These are phyloP conservation scores for Acer saccharum DNA, from an alignment of 345 rosid genomes.

Conservation along the genomic window DNA sequence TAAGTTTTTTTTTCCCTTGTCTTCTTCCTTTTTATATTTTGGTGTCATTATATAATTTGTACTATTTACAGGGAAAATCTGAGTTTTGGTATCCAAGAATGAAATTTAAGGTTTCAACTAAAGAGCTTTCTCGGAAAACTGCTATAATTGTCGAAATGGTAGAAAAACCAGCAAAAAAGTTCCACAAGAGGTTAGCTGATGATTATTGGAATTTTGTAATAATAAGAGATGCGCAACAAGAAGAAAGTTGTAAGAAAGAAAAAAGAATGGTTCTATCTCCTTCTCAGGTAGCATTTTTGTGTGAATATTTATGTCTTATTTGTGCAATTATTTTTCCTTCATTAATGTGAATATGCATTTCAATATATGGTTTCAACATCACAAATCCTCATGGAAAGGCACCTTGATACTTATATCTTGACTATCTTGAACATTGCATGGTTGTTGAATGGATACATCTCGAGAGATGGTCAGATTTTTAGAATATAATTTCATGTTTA, in stretches of 20 bases:
- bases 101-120: conserved; percentile 70
- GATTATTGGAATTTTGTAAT: conserved; percentile 79
- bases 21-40: conserved; percentile 11
- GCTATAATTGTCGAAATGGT: conserved; percentile 63
- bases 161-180: conserved; percentile 43
- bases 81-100: conserved; percentile 64
- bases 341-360: background rate
- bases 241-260: conserved; percentile 49
- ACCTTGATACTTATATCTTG: background rate
- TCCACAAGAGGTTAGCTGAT: conserved; percentile 32
- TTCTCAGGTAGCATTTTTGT: conserved; percentile 60
- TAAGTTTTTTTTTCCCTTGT: conserved; percentile 43
- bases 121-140: conserved; percentile 58
- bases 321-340: background rate
- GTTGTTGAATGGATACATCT: background rate
- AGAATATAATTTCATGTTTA: background rate
- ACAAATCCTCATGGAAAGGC: background rate
- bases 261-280: conserved; percentile 62
- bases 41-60: conserved; percentile 17
- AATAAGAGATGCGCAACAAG: conserved; percentile 57
- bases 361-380: background rate
- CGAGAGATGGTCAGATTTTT: background rate
- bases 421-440: background rate
- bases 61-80: conserved; percentile 37
- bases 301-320: background rate